Evolutionary conservation across 495 filamentous ascomycete genomes (phyloP), one percentile per base, ranked within the genome.

Genomic region (Wilcoxina mikolae): DNA sequence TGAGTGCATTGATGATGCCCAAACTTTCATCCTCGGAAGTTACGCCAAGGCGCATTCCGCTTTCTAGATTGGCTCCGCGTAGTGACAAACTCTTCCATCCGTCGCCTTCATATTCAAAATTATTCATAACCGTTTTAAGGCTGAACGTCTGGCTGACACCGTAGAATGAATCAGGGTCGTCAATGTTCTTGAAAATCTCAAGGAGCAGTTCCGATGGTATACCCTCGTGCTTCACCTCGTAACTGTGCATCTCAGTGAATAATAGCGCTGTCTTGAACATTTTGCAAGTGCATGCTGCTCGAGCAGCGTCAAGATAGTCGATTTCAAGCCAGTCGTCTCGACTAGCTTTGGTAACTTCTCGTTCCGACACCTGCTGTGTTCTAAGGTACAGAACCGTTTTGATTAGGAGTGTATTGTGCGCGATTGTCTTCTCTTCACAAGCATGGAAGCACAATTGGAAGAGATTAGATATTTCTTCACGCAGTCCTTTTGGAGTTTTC

Each of bases 161-260:
- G 61, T 98, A 96, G 66, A 89, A 96, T 17, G 89, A 79, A 65
- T 98, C 91, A 12, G 88, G 89, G 65, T 98, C 91, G 67, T 95
- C 89, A 33, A 96, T 82, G 54, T 86, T 85, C 67, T 82, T 82
- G 65, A 87, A 98, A 1, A 96, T 84, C 7, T 77, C 71, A 55
- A 94, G 74, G 4, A 95, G 67, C 17, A 91, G 71, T 77, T 50
- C 87, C 78, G 53, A 80, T 81, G 2, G 69, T n/a, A 25, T 42
- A 10, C 42, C 47, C 20, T 29, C 38, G 27, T n/a, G 3, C 22
- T 27, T 43, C 12, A 12, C 12, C 0, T 82, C 7, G 23, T 26
- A 75, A 31, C 69, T 70, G 29, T 77, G 72, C 22, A 89, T 77
- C 62, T 98, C 91, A 15, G 83, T 75, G 63, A 95, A 86, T 17